Evolutionary conservation across 257 asterid species (phyloP), one percentile per base, ranked within the genome.

Genomic region (Striga asiatica): DNA sequence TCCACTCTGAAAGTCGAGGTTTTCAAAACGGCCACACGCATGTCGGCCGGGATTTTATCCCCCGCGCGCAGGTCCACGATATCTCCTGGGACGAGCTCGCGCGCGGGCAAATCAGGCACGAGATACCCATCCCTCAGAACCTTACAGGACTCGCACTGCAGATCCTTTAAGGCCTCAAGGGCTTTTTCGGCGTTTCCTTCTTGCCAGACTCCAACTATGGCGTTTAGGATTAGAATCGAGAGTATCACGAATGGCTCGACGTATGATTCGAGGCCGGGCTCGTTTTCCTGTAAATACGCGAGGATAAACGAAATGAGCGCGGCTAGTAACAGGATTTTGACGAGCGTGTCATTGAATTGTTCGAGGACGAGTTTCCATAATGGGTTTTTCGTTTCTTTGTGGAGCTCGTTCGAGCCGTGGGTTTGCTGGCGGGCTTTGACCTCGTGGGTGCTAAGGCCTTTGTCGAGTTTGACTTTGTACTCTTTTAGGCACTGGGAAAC

Each of bases 301-400:
- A 88, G 68, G 54, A 64, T 66, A 58, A 88, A 84, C 14, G 94
- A 88, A 45, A 84, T 71, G 65, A 76, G 64, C 10, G 96, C 96
- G 8, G 96, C 96, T 14, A 78, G 60, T 6, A 84, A 62, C 14
- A 88, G 86, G 58, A 79, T 79, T 68, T 81, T 84, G 47, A 88
- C 88, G 54, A 88, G 89, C 75, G 58, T 65, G 62, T 88, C 96
- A 61, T 88, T 88, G 60, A 84, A 84, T 53, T 88, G 96, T 24
- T 77, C 84, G 37, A 87, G 45, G 9, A 87, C 88, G 60, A 83
- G 89, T 51, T 75, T 56, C 94, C 89, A 87, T 0, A 81, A 47
- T 25, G 96, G 89, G 65, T 81, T 87, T 38, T 89, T 82, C 61
- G 70, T 77, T 77, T 81, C 89, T 64, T 87, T 83, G 63, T 74